These are phyloP conservation scores for Cyclaneusma minus DNA, from an alignment of 2,329 filamentous ascomycete species.

Conservation along the genomic window DNA sequence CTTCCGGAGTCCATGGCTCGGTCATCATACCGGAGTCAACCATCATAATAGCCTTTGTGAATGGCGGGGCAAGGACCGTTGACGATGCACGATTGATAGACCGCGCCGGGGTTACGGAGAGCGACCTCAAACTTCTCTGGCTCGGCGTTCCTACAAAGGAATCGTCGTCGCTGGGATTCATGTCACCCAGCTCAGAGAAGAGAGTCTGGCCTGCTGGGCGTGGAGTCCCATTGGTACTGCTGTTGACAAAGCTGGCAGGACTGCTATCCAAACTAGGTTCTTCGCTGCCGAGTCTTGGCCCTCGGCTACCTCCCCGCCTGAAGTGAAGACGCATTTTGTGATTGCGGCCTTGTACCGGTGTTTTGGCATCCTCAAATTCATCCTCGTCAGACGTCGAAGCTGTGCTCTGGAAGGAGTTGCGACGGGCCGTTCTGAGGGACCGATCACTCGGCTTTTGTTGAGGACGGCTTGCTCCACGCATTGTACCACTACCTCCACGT, in stretches of 20 bases:
- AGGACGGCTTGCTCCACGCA: slow-evolving; percentile 22
- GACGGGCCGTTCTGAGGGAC: too few relatives aligned
- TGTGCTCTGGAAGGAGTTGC: slow-evolving; percentile 67
- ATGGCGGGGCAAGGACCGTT: slow-evolving; percentile 26
- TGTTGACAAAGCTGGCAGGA: slow-evolving; percentile 37
- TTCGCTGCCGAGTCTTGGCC: slow-evolving; percentile 45
- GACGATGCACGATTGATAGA: too few relatives aligned
- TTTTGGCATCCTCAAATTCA: slow-evolving; percentile 45
- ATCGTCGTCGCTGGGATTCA: slow-evolving; percentile 59
- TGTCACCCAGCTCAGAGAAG: slow-evolving; percentile 76
- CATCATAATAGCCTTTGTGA: slow-evolving; percentile 42
- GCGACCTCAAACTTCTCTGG: slow-evolving; percentile 29
- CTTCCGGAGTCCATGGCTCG: slow-evolving; percentile 31
- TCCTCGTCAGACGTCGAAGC: slow-evolving; percentile 79
- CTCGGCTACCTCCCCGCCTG: slow-evolving; percentile 44
- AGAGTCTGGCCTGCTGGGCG: slow-evolving; percentile 55
- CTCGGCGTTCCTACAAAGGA: slow-evolving; percentile 37
- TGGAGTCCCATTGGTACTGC: slow-evolving; percentile 31
- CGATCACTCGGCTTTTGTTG: slow-evolving; percentile 32
- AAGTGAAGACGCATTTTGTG: slow-evolving; percentile 58
- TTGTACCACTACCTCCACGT: slow-evolving; percentile 15
- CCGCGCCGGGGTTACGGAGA: too few relatives aligned
- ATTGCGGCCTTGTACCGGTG: slow-evolving; percentile 46
- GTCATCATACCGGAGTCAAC: slow-evolving; percentile 46
- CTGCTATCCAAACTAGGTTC: slow-evolving; percentile 42